Conservation (phyloP, 805 yeast species). For the Gaillardinia entomophila region DNA sequence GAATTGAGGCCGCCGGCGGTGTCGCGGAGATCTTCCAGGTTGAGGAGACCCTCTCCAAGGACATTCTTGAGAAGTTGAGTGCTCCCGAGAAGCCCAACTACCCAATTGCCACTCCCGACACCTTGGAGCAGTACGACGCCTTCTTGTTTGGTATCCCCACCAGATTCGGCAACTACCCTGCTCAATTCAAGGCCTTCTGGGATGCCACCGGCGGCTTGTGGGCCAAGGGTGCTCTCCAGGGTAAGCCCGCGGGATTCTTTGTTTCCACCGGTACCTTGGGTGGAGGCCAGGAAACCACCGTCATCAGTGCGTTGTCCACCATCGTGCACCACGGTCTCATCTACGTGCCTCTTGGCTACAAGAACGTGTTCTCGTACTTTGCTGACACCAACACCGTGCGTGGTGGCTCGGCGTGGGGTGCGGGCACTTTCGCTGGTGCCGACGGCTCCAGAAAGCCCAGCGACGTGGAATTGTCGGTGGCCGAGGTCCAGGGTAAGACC, state of each 20-base stretch:
- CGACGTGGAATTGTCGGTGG: conserved; percentile 58
- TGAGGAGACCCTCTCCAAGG: conserved; percentile 65
- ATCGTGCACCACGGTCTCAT: conserved; percentile 74
- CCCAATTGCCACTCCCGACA: conserved; percentile 47
- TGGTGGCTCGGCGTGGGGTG: conserved; percentile 86
- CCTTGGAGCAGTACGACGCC: conserved; percentile 61
- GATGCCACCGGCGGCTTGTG: conserved; percentile 73
- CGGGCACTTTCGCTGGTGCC: conserved; percentile 70
- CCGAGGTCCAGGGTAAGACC: conserved; percentile 58
- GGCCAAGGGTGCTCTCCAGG: conserved; percentile 63
- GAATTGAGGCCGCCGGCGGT: conserved; percentile 64
- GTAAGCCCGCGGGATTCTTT: conserved; percentile 71
- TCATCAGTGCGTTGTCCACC: conserved; percentile 50
- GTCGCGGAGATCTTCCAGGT: conserved; percentile 69
- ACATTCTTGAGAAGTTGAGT: conserved; percentile 48
- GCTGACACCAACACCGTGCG: conserved; percentile 61
- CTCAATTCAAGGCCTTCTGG: conserved; percentile 74
- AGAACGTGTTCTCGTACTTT: conserved; percentile 47
- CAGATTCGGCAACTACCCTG: conserved; percentile 69
- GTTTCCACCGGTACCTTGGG: conserved; percentile 68
- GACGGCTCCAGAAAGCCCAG: conserved; percentile 73
- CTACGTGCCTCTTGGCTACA: conserved; percentile 74
- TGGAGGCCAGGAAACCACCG: conserved; percentile 78
- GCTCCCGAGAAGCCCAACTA: conserved; percentile 46
- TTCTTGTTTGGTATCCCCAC: conserved; percentile 78